Conservation (phyloP, 495 filamentous ascomycete species). For the Cudoniella acicularis region DNA sequence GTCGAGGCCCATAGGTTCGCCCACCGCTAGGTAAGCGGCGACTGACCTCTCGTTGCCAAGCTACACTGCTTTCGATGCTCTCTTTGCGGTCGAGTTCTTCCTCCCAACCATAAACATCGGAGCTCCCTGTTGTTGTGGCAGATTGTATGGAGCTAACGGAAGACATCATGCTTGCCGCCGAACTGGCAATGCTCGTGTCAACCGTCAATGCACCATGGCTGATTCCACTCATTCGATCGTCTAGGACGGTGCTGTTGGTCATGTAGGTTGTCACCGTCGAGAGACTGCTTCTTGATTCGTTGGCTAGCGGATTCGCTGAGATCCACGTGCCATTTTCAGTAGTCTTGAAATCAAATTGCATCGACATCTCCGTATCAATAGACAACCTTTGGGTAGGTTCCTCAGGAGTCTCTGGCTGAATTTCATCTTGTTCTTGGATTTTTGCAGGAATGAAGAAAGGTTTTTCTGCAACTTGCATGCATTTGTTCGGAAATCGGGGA, state of each 20-base stretch:
- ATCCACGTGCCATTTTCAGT: constrained; percentile 21
- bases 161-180: constrained; percentile 21
- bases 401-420: neutral
- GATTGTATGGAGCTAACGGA: constrained; percentile 16
- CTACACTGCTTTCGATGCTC: constrained; percentile 12
- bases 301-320: constrained; percentile 14
- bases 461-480: constrained; percentile 27
- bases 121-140: constrained; percentile 3
- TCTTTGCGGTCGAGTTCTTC: constrained; percentile 25
- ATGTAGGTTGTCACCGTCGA: constrained; percentile 15
- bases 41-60: constrained; percentile 7
- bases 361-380: constrained; percentile 18
- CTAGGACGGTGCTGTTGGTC: constrained; percentile 6
- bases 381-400: constrained; percentile 2
- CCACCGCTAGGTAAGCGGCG: constrained; percentile 15
- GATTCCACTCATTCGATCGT: constrained; percentile 13
- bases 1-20: constrained; percentile 12
- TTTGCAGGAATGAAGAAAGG: constrained; percentile 34
- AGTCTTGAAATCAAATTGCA: constrained; percentile 24
- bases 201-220: constrained; percentile 14
- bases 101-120: constrained; percentile 28
- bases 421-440: constrained; percentile 28
- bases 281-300: constrained; percentile 18
- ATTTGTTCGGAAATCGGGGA: constrained; percentile 26
- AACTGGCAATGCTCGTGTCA: constrained; percentile 22